phyloP scores from a whole-genome alignment of 495 filamentous ascomycete genomes.

The Podospora sp. region DNA sequence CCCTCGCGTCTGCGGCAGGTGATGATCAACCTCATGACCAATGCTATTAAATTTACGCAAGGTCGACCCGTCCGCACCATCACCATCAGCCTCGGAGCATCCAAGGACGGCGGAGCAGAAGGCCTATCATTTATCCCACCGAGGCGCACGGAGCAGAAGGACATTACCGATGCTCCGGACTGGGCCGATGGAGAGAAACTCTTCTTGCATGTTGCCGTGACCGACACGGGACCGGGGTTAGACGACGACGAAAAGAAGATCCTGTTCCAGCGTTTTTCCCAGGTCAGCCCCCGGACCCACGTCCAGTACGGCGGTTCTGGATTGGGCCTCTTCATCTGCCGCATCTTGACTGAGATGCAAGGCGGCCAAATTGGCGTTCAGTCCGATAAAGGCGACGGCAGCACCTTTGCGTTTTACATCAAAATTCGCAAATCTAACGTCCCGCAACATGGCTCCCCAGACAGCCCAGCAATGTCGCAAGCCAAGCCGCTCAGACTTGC shows the following conservation, averaged over 20 bases:
- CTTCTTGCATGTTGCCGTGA: slow-evolving; percentile 74
- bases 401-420: slow-evolving; percentile 82
- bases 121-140: slow-evolving; percentile 58
- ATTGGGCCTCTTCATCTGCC: slow-evolving; percentile 79
- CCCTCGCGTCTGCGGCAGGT: slow-evolving; percentile 78
- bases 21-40: slow-evolving; percentile 75
- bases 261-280: slow-evolving; percentile 80
- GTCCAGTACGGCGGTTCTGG: slow-evolving; percentile 82
- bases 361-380: slow-evolving; percentile 82
- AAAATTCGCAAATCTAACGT: slow-evolving; percentile 43
- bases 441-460: slow-evolving; percentile 11
- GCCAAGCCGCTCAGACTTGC: not conserved
- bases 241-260: slow-evolving; percentile 71
- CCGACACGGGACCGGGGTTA: slow-evolving; percentile 78
- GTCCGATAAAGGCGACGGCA: slow-evolving; percentile 70
- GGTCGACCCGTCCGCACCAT: slow-evolving; percentile 62
- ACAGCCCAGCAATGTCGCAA: not conserved
- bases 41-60: slow-evolving; percentile 81
- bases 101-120: slow-evolving; percentile 53
- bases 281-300: slow-evolving; percentile 75
- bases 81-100: slow-evolving; percentile 69
- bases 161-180: slow-evolving; percentile 58
- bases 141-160: slow-evolving; percentile 49
- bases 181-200: slow-evolving; percentile 71
- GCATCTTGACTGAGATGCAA: slow-evolving; percentile 76